Conservation (phyloP, 2,329 filamentous ascomycete genomes). For the Aphanocladium album region DNA sequence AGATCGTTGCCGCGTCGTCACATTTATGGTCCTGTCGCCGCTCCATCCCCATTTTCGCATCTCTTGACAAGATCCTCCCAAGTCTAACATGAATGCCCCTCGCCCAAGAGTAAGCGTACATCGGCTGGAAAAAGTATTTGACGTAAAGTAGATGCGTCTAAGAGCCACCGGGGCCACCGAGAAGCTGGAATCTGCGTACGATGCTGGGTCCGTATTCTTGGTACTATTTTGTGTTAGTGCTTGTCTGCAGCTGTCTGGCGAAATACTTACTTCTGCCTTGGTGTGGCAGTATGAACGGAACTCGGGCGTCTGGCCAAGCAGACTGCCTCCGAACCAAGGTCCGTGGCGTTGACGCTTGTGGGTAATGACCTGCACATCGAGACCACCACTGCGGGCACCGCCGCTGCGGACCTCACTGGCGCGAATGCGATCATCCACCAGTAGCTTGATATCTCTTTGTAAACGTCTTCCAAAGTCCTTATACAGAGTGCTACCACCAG, state of each 20-base stretch:
- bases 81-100: not conserved
- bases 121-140: not conserved
- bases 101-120: not conserved
- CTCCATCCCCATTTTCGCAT: not conserved
- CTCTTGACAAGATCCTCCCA: not conserved
- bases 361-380: conserved; percentile 95
- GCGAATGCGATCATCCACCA: conserved; percentile 88
- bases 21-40: not conserved
- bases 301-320: conserved; percentile 94
- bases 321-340: conserved; percentile 95
- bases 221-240: conserved; percentile 50
- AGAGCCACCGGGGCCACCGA: conserved; percentile 85
- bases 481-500: conserved; percentile 94
- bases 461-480: conserved; percentile 95
- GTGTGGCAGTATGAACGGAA: conserved; percentile 99
- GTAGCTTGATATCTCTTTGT: conserved; percentile 93
- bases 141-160: conserved; percentile 29
- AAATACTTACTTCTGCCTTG: conserved; percentile 59
- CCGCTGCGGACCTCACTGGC: conserved; percentile 89
- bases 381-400: conserved; percentile 84
- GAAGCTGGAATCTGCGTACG: conserved; percentile 85
- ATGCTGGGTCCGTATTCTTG: conserved; percentile 96
- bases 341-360: conserved; percentile 97
- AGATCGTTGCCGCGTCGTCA: not conserved
- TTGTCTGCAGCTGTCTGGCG: accelerated